Conservation (phyloP, 441 rosid genomes). For the Populus hybrid region DNA sequence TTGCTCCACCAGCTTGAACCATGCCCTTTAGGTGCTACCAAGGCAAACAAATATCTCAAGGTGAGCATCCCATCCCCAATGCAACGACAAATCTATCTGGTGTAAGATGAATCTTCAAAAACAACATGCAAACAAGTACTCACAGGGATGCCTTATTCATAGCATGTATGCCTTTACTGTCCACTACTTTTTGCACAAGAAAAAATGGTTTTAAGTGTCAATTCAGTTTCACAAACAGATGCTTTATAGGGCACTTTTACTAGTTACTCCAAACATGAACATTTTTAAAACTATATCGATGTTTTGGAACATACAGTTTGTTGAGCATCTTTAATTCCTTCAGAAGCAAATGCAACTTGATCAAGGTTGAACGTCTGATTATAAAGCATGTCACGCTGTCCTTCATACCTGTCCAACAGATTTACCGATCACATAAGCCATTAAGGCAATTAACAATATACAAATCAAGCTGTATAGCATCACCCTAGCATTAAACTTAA, state of each 20-base stretch:
- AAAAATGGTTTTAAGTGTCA: too few species aligned
- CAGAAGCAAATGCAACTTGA: slow-evolving; percentile 94
- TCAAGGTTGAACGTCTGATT: slow-evolving; percentile 95
- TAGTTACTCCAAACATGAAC: not conserved
- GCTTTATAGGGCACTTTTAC: not conserved
- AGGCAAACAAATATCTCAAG: slow-evolving; percentile 32
- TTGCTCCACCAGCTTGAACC: slow-evolving; percentile 39
- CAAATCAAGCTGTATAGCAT: not conserved
- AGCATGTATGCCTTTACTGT: not conserved
- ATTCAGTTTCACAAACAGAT: not conserved
- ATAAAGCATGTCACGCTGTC: slow-evolving; percentile 85
- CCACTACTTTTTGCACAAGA: not conserved
- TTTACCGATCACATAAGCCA: not conserved
- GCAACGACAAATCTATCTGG: slow-evolving; percentile 6
- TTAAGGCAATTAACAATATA: not conserved
- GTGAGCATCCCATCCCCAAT: slow-evolving; percentile 24
- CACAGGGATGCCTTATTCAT: not conserved
- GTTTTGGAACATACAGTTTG: slow-evolving; percentile 62
- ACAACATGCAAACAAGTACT: not conserved
- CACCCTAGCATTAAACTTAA: not conserved
- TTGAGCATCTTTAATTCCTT: slow-evolving; percentile 97
- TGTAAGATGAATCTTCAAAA: not conserved
- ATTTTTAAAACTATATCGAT: not conserved
- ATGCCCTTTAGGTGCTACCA: slow-evolving; percentile 32
- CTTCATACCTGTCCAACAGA: slow-evolving; percentile 35